Percentiles rank a stretch among this genome's conserved stretches.
Conservation (phyloP, 2,329 filamentous ascomycete genomes). For the Xylariales sp. region DNA sequence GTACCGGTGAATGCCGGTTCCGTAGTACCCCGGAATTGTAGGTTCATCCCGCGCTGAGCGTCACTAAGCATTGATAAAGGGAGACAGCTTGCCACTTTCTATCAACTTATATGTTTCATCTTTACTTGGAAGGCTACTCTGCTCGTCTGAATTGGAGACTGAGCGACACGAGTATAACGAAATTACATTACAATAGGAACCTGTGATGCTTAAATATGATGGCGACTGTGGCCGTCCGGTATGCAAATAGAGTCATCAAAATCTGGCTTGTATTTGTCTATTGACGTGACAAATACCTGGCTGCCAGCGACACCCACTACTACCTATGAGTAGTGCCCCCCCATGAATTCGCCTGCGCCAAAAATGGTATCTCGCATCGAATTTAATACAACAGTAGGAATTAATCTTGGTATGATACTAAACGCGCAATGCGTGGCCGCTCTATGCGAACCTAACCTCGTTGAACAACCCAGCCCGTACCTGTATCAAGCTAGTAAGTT, state of each 20-base stretch:
- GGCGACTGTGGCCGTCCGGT: no score
- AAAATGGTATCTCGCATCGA: slow-evolving; percentile 26
- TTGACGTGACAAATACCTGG: slow-evolving; percentile 4
- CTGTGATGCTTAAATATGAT: neutral
- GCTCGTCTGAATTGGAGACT: neutral
- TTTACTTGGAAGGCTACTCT: neutral
- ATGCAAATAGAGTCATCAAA: neutral
- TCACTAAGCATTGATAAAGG: no score
- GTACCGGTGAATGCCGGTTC: no score
- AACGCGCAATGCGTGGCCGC: neutral
- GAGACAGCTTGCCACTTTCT: no score
- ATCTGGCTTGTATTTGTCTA: slow-evolving; percentile 16
- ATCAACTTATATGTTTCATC: no score
- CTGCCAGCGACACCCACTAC: neutral
- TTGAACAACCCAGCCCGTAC: slow-evolving; percentile 80
- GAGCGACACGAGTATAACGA: neutral
- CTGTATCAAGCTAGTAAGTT: slow-evolving; percentile 79
- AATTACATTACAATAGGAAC: neutral
- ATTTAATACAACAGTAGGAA: slow-evolving; percentile 12
- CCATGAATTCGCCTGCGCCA: slow-evolving; percentile 8
- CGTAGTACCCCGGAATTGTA: no score
- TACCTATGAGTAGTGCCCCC: neutral
- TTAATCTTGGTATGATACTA: neutral
- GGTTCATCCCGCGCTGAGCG: no score
- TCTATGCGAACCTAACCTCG: slow-evolving; percentile 73